Conservation (phyloP, 352 stramenopile species). For the Phytophthora macrochlamydospora region DNA sequence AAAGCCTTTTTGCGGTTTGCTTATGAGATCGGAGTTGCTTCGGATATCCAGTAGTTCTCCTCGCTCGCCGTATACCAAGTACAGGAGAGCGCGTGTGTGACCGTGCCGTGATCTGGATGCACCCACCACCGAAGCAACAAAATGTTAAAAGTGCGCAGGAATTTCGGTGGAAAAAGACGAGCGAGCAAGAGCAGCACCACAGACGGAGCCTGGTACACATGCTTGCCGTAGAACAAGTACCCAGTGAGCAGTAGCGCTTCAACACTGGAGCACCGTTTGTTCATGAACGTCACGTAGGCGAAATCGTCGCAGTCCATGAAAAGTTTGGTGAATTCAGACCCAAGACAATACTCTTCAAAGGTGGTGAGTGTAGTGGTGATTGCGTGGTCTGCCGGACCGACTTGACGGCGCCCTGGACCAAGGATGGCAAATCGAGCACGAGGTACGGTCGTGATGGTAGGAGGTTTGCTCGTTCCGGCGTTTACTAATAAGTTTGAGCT, state of each 20-base stretch:
- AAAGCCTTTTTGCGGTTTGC: not conserved
- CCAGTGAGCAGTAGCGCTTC: slow-evolving; percentile 35
- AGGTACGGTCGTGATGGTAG: slow-evolving; percentile 5
- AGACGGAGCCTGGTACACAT: slow-evolving; percentile 33
- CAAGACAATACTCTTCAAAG: slow-evolving; percentile 36
- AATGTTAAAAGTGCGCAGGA: slow-evolving; percentile 39
- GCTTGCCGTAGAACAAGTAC: slow-evolving; percentile 32
- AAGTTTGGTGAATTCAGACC: slow-evolving; percentile 22
- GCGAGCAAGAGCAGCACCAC: slow-evolving; percentile 32
- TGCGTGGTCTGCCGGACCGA: slow-evolving; percentile 10
- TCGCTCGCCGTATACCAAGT: slow-evolving; percentile 35
- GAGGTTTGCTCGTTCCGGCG: slow-evolving; percentile 4
- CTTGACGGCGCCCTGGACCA: slow-evolving; percentile 4
- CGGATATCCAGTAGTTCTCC: slow-evolving; percentile 38
- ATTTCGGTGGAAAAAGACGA: slow-evolving; percentile 24
- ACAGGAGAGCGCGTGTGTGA: slow-evolving; percentile 27
- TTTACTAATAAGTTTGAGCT: slow-evolving; percentile 9
- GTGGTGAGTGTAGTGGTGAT: slow-evolving; percentile 23
- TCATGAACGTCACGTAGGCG: slow-evolving; percentile 23
- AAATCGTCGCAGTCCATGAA: slow-evolving; percentile 42
- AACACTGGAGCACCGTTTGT: slow-evolving; percentile 20
- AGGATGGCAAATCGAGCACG: slow-evolving; percentile 22
- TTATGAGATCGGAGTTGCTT: slow-evolving; percentile 27
- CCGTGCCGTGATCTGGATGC: slow-evolving; percentile 18
- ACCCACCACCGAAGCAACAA: slow-evolving; percentile 33